These are phyloP conservation scores for Diutina sp. DNA, from an alignment of 1,139 yeast species.

Conservation along the genomic window DNA sequence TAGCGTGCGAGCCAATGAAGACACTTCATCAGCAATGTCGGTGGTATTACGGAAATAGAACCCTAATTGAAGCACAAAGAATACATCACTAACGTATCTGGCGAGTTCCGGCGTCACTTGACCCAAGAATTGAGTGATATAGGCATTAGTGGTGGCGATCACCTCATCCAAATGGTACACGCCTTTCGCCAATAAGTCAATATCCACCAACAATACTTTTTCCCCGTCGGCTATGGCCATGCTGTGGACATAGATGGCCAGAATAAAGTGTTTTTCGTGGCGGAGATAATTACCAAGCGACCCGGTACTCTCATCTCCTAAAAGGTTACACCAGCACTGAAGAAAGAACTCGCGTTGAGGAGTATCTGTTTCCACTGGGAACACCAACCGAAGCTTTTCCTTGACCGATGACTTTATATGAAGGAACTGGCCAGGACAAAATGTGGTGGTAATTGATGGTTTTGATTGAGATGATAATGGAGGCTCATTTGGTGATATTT, in stretches of 20 bases:
- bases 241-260: conserved; percentile 22
- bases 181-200: conserved; percentile 30
- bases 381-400: background rate
- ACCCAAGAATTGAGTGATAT: conserved; percentile 10
- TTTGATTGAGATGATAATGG: conserved; percentile 4
- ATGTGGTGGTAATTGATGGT: background rate
- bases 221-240: conserved; percentile 22
- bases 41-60: conserved; percentile 4
- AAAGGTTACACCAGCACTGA: conserved; percentile 15
- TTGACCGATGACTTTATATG: conserved; percentile 5
- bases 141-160: conserved; percentile 14
- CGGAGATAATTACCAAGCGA: conserved; percentile 26
- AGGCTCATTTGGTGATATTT: background rate
- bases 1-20: conserved; percentile 30
- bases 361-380: background rate
- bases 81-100: conserved; percentile 10
- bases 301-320: conserved; percentile 47
- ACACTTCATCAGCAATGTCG: conserved; percentile 25
- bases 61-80: conserved; percentile 4
- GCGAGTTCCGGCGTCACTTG: conserved; percentile 4
- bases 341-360: conserved; percentile 1
- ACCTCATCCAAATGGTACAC: conserved; percentile 15
- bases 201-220: conserved; percentile 28
- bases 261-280: conserved; percentile 13
- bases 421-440: conserved; percentile 9